Base-by-base conservation (phyloP, 805 yeast species). In the Monosporozyma aquatica region DNA sequence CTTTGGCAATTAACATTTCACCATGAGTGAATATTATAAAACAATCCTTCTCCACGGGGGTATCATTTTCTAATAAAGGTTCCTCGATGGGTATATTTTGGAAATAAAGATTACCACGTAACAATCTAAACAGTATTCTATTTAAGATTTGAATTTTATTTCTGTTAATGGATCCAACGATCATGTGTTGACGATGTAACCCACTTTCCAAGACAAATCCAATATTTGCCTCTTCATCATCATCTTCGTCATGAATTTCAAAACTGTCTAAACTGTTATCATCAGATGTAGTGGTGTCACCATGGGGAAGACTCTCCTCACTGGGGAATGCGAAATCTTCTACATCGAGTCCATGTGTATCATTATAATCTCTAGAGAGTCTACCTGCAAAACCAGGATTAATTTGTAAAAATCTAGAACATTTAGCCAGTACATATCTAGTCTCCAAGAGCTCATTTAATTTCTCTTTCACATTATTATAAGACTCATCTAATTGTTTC, bases 21-120 rank as follows among this genome's bases (percentile, higher is more conserved):
- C 99, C 99, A 65, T 94, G 97, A 17, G 97, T 83, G 56, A 89
- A 89, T 29, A 90, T 80, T 47, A 94, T 77, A 56, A 92, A 89
- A 37, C 87, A 80, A 58, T 80, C 83, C 61, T 90, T 90, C 49
- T 75, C 80, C 9, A 82, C 75, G 14, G 35, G 41, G 41, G 64
- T 66, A 24, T 70, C 70, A 39, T 75, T 75, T 18, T 86, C 94
- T 55, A 74, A 75, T 40, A 87, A 65, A 17, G 78, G 75, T 53
- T 82, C 84, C 28, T 74, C 74, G 45, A 90, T 76, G 51, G 84
- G 92, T 38, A 75, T 73, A 48, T 82, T 75, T 51, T 80, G 80
- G 61, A 89, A 75, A 55, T 75, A 86, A 50, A 94, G 69, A 61
- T 92, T 92, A 56, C 98, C 98, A 61, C 98, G 78, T 48, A 90